Evolutionary conservation across 1,139 yeast genomes (phyloP).

Genomic region (Diutina sp.): DNA sequence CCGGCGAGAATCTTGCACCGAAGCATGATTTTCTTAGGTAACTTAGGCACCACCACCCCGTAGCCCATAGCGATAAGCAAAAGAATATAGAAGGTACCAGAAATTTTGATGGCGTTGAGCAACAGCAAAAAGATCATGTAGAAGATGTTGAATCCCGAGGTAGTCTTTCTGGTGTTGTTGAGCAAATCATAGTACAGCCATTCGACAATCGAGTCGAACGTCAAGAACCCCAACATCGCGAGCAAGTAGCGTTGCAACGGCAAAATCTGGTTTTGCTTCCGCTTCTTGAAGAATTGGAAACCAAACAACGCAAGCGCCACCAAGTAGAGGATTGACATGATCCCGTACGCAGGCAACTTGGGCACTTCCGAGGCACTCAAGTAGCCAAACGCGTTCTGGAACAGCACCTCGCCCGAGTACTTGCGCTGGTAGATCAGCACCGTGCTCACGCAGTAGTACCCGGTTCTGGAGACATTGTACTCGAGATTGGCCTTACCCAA

Average conservation of each 20-base stretch:
- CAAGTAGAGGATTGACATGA: constrained; percentile 72
- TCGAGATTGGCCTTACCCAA: constrained; percentile 48
- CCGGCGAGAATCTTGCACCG: constrained; percentile 69
- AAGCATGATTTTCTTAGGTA: constrained; percentile 66
- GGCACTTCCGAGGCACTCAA: constrained; percentile 87
- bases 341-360: constrained; percentile 79
- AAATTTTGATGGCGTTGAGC: constrained; percentile 67
- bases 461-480: constrained; percentile 62
- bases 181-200: constrained; percentile 88
- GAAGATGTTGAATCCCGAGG: constrained; percentile 16
- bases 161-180: constrained; percentile 43
- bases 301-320: constrained; percentile 72
- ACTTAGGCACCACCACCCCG: constrained; percentile 82
- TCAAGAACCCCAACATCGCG: constrained; percentile 72
- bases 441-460: constrained; percentile 85
- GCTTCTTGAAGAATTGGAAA: constrained; percentile 75
- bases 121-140: constrained; percentile 71
- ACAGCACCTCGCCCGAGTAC: constrained; percentile 57
- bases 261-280: constrained; percentile 62
- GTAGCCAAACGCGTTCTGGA: constrained; percentile 86
- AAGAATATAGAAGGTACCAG: constrained; percentile 80
- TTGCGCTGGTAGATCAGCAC: constrained; percentile 24
- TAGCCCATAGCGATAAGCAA: constrained; percentile 84
- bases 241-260: constrained; percentile 86
- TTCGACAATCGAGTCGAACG: constrained; percentile 73